Evolutionary conservation across 139 green algal species (phyloP).

Genomic region (Pleodorina starrii): DNA sequence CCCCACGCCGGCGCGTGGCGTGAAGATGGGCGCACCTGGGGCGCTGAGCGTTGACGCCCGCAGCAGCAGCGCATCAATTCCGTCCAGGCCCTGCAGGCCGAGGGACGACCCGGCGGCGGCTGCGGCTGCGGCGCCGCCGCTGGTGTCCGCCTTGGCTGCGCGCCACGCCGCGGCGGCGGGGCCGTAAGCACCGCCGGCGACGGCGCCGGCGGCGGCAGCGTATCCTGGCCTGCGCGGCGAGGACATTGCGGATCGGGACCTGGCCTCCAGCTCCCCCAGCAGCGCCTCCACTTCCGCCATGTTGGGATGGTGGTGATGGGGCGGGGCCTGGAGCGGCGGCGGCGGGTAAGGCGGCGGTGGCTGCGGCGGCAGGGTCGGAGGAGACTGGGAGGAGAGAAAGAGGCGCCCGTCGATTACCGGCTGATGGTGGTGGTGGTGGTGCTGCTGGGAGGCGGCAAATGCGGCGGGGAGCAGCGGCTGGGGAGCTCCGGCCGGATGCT

Average conservation of each 20-base stretch:
- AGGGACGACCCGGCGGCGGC: background rate
- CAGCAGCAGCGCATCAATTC: background rate
- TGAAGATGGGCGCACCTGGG: conserved; percentile 12
- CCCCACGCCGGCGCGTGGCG: background rate
- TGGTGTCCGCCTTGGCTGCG: background rate
- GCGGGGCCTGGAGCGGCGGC: background rate
- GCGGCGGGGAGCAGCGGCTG: too few relatives aligned
- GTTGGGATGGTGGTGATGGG: background rate
- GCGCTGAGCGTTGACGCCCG: background rate
- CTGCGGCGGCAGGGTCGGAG: background rate
- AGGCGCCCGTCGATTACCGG: background rate
- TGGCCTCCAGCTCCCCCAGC: conserved; percentile 30
- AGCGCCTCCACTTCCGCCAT: conserved; percentile 10
- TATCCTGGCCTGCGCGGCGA: background rate
- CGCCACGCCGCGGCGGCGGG: background rate
- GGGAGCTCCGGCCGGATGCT: too few relatives aligned
- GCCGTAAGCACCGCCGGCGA: background rate
- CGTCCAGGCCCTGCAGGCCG: background rate
- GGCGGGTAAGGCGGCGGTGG: background rate
- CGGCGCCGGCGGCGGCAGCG: too few relatives aligned
- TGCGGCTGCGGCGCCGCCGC: background rate
- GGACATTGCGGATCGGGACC: conserved; percentile 9
- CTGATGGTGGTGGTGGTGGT: background rate
- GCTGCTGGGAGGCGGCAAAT: too few relatives aligned
- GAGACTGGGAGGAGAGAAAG: background rate